Evolutionary conservation across 768 basidiomycete species (phyloP), one percentile per base, ranked within the genome.

Genomic region (Amanita pseudoporphyria): DNA sequence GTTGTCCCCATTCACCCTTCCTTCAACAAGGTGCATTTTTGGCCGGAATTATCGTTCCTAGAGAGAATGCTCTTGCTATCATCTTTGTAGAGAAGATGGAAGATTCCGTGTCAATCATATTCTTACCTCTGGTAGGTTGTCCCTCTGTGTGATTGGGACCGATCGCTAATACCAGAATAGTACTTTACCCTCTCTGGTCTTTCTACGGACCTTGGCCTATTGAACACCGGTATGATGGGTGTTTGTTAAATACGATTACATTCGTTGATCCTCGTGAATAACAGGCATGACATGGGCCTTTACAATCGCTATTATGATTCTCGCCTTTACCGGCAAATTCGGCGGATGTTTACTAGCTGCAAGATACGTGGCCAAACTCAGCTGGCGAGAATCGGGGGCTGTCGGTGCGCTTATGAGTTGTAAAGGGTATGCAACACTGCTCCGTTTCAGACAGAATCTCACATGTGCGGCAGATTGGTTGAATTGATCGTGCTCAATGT

Each of bases 401-500:
- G 84, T 97, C 45, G 96, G 96, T 0, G 82, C 87, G 12, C 63
- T 98, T 45, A 97, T 99, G 94, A 87, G 84, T 59, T 95, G 93
- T 61, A 94, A 98, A 74, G 93, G 91, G 86, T 86, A 71, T 57
- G 2, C 5, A 43, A 26, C 35, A 28, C 10, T 6, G 12, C 18
- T 6, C 30, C 14, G n/a, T n/a, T n/a, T n/a, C n/a, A n/a, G n/a
- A n/a, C n/a, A n/a, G 7, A 30, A 31, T 44, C n/a, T 47, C 24
- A 33, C 14, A 47, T 45, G 18, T 42, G 36, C 40, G 6, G 30
- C 44, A 88, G 86, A 19, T 73, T 96, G 4, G 87, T 97, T 9
- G 94, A 96, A 60, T 72, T 97, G 14, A 96, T 98, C 57, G 94
- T 98, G 3, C 81, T 98, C 54, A 99, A 98, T 58, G 88, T 98